Percentiles rank a stretch among this genome's conserved stretches.
Conservation (phyloP, 306 rosid genomes). For the Purshia tridentata region DNA sequence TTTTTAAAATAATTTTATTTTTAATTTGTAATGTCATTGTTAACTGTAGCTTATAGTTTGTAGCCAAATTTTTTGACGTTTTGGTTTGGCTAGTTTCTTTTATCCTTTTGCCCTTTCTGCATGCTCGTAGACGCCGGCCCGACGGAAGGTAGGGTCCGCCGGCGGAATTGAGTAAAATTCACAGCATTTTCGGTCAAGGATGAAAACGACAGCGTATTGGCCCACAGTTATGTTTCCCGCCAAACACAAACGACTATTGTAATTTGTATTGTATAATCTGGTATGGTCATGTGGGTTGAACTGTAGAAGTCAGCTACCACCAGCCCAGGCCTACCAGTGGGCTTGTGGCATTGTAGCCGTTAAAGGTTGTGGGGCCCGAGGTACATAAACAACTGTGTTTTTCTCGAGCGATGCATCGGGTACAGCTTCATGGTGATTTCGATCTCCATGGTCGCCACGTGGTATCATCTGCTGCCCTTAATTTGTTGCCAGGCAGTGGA, state of each 20-base stretch:
- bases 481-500: background rate
- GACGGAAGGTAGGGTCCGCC: slow-evolving; percentile 37
- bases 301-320: no score
- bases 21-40: background rate
- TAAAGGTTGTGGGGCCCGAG: slow-evolving; percentile 43
- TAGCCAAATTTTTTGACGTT: slow-evolving; percentile 18
- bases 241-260: slow-evolving; percentile 27
- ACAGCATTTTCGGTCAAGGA: slow-evolving; percentile 42
- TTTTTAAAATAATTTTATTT: background rate
- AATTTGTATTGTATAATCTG: no score
- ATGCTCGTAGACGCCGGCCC: slow-evolving; percentile 25
- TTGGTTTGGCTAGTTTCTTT: slow-evolving; percentile 1
- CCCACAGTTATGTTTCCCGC: slow-evolving; percentile 41
- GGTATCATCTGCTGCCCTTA: slow-evolving; percentile 24
- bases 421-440: background rate
- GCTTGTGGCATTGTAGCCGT: slow-evolving; percentile 52
- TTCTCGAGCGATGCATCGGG: slow-evolving; percentile 1
- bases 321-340: background rate
- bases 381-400: background rate
- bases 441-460: slow-evolving; percentile 31
- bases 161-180: slow-evolving; percentile 22
- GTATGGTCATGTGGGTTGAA: no score
- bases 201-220: slow-evolving; percentile 30
- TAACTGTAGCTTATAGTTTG: background rate
- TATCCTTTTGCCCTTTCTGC: slow-evolving; percentile 1